These are phyloP conservation scores for Urochloa ruziziensis DNA, from an alignment of 176 grass and related monocot species.

Conservation along the genomic window DNA sequence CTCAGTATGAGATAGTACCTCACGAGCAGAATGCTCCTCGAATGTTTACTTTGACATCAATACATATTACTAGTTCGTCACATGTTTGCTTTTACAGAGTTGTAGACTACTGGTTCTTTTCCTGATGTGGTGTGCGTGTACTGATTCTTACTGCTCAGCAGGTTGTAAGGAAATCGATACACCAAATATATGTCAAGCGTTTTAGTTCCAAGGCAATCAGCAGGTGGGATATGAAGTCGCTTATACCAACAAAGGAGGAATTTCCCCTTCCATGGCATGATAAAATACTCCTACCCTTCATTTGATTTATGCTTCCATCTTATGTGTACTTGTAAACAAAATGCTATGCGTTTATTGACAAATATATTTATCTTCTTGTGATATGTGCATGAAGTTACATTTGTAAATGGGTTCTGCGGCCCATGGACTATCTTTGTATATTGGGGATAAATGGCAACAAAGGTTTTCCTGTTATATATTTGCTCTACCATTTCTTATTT, in stretches of 20 bases:
- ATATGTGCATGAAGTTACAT: neutral
- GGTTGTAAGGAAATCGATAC: slow-evolving; percentile 9
- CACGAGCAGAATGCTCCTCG: neutral
- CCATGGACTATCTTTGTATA: slow-evolving; percentile 4
- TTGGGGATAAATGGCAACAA: neutral
- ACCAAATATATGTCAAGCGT: neutral
- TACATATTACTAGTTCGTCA: neutral
- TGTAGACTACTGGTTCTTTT: neutral
- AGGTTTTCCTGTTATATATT: neutral
- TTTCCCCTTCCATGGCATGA: slow-evolving; percentile 21
- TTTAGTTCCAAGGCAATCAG: neutral
- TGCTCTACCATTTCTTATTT: neutral
- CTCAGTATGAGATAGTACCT: slow-evolving; percentile 1
- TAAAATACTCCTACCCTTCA: slow-evolving; percentile 10
- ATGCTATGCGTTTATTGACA: slow-evolving; percentile 12
- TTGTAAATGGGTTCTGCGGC: slow-evolving; percentile 7
- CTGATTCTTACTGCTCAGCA: slow-evolving; percentile 29
- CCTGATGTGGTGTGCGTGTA: neutral
- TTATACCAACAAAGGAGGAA: slow-evolving; percentile 3
- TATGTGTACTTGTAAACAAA: slow-evolving; percentile 19
- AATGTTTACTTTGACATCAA: slow-evolving; percentile 9
- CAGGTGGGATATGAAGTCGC: slow-evolving; percentile 7
- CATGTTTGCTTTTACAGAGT: slow-evolving; percentile 7
- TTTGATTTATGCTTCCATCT: slow-evolving; percentile 4
- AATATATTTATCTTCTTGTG: slow-evolving; percentile 5